Evolutionary conservation across 257 asterid species (phyloP).

Genomic region (Apocynum venetum): DNA sequence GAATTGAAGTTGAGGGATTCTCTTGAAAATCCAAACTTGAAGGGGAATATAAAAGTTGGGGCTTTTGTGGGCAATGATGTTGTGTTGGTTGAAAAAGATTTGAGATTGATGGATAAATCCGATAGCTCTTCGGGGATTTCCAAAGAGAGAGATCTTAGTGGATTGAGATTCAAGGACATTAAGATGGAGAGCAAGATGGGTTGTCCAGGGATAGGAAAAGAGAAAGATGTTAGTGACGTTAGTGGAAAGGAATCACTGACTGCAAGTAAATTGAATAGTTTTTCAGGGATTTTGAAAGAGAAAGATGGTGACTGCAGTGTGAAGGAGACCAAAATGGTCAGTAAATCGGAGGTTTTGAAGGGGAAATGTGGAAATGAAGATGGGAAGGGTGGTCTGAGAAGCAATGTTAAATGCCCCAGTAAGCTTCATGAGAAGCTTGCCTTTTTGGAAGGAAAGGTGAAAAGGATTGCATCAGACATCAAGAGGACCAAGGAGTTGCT

Average conservation of each 20-base stretch:
- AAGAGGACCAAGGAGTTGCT: conserved; percentile 73
- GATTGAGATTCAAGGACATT: conserved; percentile 7
- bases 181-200: conserved; percentile 26
- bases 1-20: conserved; percentile 17
- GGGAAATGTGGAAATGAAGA: conserved; percentile 31
- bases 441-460: conserved; percentile 74
- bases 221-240: conserved; percentile 17
- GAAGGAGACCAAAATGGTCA: conserved; percentile 23
- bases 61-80: conserved; percentile 23
- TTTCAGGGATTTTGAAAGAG: conserved; percentile 24
- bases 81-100: conserved; percentile 31
- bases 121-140: not conserved
- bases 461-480: conserved; percentile 70
- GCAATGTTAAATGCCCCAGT: conserved; percentile 43
- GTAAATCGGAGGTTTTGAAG: conserved; percentile 25
- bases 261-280: conserved; percentile 3
- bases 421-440: conserved; percentile 80
- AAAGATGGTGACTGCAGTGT: conserved; percentile 17
- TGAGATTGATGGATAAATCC: not conserved
- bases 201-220: conserved; percentile 19
- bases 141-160: conserved; percentile 1
- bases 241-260: not conserved
- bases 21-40: conserved; percentile 26
- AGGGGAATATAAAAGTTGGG: conserved; percentile 18
- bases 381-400: conserved; percentile 14